Evolutionary conservation across 2,329 filamentous ascomycete species (phyloP).

Genomic region (Alternaria sp.): DNA sequence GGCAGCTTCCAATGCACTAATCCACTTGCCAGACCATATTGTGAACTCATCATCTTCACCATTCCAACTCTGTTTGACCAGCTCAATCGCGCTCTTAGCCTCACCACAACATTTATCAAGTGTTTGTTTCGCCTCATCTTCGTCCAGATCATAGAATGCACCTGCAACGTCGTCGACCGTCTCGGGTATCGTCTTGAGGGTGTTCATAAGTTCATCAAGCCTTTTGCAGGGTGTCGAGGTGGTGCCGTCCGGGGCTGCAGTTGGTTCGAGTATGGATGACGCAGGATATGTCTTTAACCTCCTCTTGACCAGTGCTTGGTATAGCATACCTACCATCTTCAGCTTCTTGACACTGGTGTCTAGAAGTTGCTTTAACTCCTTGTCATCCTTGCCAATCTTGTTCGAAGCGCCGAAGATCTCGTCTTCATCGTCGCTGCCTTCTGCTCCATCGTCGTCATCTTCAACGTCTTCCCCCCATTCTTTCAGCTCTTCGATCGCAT

Average conservation of each 20-base stretch:
- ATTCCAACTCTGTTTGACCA: conserved; percentile 69
- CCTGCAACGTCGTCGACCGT: conserved; percentile 74
- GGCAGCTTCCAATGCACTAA: conserved; percentile 53
- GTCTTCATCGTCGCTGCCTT: conserved; percentile 64
- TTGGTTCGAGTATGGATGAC: conserved; percentile 20
- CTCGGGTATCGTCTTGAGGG: conserved; percentile 70
- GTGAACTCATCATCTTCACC: conserved; percentile 78
- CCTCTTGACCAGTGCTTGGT: conserved; percentile 74
- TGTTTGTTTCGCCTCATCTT: conserved; percentile 64
- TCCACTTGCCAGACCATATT: conserved; percentile 73
- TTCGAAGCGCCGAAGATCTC: conserved; percentile 71
- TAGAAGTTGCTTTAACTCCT: conserved; percentile 72
- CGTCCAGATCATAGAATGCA: conserved; percentile 76
- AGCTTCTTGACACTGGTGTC: conserved; percentile 71
- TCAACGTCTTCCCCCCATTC: conserved; percentile 83
- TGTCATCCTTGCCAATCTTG: conserved; percentile 68
- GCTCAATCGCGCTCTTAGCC: conserved; percentile 65
- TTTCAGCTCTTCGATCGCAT: conserved; percentile 85
- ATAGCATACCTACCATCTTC: conserved; percentile 73
- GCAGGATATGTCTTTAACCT: conserved; percentile 67
- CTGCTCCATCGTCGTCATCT: conserved; percentile 63
- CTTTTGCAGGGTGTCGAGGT: conserved; percentile 32
- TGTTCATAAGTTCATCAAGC: conserved; percentile 65
- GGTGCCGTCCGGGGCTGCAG: conserved; percentile 16
- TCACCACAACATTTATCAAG: conserved; percentile 69